A percentile compares a stretch with the other conserved stretches of the same genome.
phyloP scores from a whole-genome alignment of 2,329 filamentous ascomycete genomes.

The Trichoderma arundinaceum region DNA sequence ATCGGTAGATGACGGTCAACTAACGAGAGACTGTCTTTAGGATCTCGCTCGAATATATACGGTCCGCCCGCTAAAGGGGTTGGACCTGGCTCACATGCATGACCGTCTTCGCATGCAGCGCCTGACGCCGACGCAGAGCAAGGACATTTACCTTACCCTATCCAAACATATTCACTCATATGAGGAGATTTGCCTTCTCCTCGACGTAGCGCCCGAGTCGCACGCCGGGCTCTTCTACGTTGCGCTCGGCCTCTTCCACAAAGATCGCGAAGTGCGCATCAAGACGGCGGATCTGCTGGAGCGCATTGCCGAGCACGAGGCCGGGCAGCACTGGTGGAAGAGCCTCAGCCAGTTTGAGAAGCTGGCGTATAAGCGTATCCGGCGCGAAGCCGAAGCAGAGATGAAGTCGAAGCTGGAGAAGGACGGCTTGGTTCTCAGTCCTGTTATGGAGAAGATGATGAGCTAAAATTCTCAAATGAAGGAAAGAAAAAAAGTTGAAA shows the following conservation, averaged over 20 bases:
- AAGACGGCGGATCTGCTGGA: constrained; percentile 81
- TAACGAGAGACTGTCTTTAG: constrained; percentile 46
- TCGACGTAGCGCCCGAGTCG: constrained; percentile 81
- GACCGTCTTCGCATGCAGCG: constrained; percentile 86
- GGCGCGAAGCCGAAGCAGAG: constrained; percentile 66
- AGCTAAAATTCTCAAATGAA: constrained; percentile 48
- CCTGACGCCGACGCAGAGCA: constrained; percentile 74
- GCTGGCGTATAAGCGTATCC: constrained; percentile 80
- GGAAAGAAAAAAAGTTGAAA: not conserved
- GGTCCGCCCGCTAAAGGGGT: constrained; percentile 72
- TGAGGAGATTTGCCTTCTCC: constrained; percentile 82
- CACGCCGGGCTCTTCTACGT: constrained; percentile 91
- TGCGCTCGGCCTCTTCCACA: constrained; percentile 89
- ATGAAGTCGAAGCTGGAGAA: constrained; percentile 54
- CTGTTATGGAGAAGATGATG: constrained; percentile 53
- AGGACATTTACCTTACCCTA: constrained; percentile 84
- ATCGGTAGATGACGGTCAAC: not conserved
- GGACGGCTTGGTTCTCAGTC: constrained; percentile 45
- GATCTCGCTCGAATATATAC: constrained; percentile 69
- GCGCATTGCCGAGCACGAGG: constrained; percentile 82
- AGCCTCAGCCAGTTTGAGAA: constrained; percentile 86
- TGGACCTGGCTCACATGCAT: constrained; percentile 90
- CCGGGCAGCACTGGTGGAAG: constrained; percentile 91
- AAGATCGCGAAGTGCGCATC: constrained; percentile 76
- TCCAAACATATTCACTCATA: constrained; percentile 77